Percentiles rank a stretch among this genome's conserved stretches.
Conservation (phyloP, 1,139 yeast genomes). For the Debaryomycetaceae sp. region DNA sequence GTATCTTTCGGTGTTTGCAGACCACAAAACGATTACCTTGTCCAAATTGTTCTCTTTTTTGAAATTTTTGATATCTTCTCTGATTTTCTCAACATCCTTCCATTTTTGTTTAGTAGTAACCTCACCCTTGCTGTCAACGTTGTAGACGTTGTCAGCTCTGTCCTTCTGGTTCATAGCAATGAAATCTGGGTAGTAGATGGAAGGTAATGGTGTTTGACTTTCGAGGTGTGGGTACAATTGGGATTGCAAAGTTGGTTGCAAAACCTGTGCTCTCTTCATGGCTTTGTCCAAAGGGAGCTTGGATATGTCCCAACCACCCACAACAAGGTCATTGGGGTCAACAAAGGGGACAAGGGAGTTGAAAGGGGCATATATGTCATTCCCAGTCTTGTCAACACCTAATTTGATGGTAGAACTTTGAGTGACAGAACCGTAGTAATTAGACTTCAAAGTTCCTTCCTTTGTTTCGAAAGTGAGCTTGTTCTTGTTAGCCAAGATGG, state of each 20-base stretch:
- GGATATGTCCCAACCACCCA: slow-evolving; percentile 95
- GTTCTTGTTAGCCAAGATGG: slow-evolving; percentile 82
- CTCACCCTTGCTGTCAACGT: slow-evolving; percentile 49
- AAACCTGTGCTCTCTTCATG: slow-evolving; percentile 81
- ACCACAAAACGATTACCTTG: slow-evolving; percentile 90
- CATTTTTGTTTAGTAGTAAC: slow-evolving; percentile 66
- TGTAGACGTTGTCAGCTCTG: slow-evolving; percentile 85
- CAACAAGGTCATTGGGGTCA: slow-evolving; percentile 84
- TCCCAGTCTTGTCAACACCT: slow-evolving; percentile 78
- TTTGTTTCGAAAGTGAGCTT: slow-evolving; percentile 77
- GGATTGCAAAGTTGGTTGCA: slow-evolving; percentile 81
- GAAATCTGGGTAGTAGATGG: slow-evolving; percentile 92
- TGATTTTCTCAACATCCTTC: slow-evolving; percentile 84
- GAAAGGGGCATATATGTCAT: slow-evolving; percentile 92
- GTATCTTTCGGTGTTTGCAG: slow-evolving; percentile 95
- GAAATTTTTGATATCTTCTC: slow-evolving; percentile 79
- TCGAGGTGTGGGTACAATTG: slow-evolving; percentile 68
- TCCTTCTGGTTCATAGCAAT: slow-evolving; percentile 93
- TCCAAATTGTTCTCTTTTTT: slow-evolving; percentile 72
- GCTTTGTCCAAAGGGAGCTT: slow-evolving; percentile 70
- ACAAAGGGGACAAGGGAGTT: slow-evolving; percentile 85
- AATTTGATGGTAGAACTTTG: slow-evolving; percentile 88
- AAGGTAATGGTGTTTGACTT: slow-evolving; percentile 68
- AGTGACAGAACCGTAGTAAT: slow-evolving; percentile 94
- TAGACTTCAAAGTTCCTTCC: slow-evolving; percentile 76